Conservation (phyloP, 345 rosid species). For the Litchi chinensis region DNA sequence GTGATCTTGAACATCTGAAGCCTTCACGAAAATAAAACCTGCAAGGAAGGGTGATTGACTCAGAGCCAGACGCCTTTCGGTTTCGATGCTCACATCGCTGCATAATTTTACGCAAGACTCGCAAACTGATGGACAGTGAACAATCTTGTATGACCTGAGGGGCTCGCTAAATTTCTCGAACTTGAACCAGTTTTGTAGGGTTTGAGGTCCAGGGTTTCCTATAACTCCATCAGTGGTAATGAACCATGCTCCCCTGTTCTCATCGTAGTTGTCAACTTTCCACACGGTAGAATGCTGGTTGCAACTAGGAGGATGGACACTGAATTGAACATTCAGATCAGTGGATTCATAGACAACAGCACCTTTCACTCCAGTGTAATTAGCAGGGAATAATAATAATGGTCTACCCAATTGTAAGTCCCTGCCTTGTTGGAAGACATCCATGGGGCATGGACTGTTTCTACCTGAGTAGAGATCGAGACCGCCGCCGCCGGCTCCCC, state of each 20-base stretch:
- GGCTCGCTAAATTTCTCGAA: slow-evolving; percentile 9
- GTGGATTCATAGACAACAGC: background rate
- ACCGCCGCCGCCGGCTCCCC: no score
- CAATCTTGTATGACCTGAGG: slow-evolving; percentile 17
- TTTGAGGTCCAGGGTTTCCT: slow-evolving; percentile 9
- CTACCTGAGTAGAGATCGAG: no score
- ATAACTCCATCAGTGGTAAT: slow-evolving; percentile 22
- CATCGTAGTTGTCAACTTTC: slow-evolving; percentile 17
- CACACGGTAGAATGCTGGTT: background rate
- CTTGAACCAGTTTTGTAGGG: slow-evolving; percentile 23
- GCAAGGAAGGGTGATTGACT: background rate
- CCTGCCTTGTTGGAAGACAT: no score
- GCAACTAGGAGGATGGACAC: no score
- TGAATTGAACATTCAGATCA: background rate
- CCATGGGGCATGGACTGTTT: no score
- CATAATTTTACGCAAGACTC: background rate
- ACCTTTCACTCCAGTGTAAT: no score
- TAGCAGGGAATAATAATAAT: no score
- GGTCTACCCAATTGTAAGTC: no score
- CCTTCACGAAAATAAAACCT: no score
- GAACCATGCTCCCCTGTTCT: background rate
- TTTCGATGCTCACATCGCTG: background rate
- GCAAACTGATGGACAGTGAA: background rate
- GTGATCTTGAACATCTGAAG: background rate
- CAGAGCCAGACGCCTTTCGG: background rate